Evolutionary conservation across 345 rosid genomes (phyloP), one percentile per base, ranked within the genome.

Genomic region (Rhodamnia argentea): DNA sequence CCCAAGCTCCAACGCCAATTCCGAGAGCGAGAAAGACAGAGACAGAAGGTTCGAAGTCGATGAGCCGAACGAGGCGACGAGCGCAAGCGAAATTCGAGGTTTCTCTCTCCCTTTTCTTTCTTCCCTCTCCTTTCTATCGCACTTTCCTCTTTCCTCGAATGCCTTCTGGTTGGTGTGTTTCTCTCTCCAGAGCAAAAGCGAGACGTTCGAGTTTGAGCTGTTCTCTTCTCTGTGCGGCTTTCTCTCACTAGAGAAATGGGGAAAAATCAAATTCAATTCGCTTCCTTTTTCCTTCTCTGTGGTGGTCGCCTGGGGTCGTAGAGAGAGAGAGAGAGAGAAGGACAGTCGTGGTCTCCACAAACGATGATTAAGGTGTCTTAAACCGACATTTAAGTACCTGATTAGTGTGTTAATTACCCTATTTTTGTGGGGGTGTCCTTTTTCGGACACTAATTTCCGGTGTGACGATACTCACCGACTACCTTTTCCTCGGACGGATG

Each of bases 291-390:
- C 15, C 42, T 70, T 42, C 81, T 32, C 47, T 1, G 26, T n/a
- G 64, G 32, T 13, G 64, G 64, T 70, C 27, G 59, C 32, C 59
- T 0, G 5, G 40, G 40, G 26, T 22, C 57, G 11, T 1, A 26
- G 57, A 27, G 44, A 57, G 87, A 85, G 44, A 81, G 76, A 55
- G 42, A 29, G 83, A 29, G 70, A 6, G 29, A 37, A 75, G 84
- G 53, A 52, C 50, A 82, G 24, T 82, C 87, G 87, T 86, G 87
- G 85, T 83, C 62, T 59, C 87, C 85, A 83, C 70, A 16, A 57
- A 57, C 75, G 64, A 83, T 82, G 24, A 82, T 86, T 57, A 56
- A 29, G 64, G 26, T 40, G 83, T 10, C 56, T 85, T 85, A 32
- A 57, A 18, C 82, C 26, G 44, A 62, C 53, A 51, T 16, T 47